Evolutionary conservation across 2,329 filamentous ascomycete genomes (phyloP).

Genomic region (Fusarium napiforme): DNA sequence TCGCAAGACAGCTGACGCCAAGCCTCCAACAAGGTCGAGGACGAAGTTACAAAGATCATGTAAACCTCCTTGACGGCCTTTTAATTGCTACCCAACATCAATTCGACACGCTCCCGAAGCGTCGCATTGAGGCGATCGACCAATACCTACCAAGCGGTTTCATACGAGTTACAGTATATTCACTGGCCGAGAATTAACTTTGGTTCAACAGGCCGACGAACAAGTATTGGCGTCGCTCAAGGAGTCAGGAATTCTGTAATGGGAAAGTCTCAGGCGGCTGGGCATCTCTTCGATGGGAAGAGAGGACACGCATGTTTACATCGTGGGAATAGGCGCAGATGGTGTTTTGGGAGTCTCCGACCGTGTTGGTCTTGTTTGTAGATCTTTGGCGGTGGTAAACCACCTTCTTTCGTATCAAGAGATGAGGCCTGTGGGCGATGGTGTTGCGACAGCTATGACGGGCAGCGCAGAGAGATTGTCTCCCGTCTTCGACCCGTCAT

Average conservation of each 20-base stretch:
- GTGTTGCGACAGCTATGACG: conserved; percentile 18
- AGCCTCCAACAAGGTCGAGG: conserved; percentile 74
- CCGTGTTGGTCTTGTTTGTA: conserved; percentile 49
- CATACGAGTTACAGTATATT: conserved; percentile 15
- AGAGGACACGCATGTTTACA: conserved; percentile 47
- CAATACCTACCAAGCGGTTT: conserved; percentile 4
- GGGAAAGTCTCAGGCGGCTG: conserved; percentile 45
- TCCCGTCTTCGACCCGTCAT: background rate
- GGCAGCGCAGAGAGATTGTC: conserved; percentile 8
- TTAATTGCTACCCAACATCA: conserved; percentile 34
- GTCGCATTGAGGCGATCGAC: conserved; percentile 34
- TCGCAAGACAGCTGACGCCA: conserved; percentile 47
- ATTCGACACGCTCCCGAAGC: conserved; percentile 30
- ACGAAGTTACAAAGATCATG: conserved; percentile 92
- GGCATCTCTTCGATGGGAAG: conserved; percentile 50
- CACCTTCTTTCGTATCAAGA: conserved; percentile 57
- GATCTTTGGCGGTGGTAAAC: conserved; percentile 60
- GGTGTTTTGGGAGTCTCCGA: conserved; percentile 49
- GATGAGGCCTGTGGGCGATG: conserved; percentile 41
- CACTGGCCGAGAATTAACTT: conserved; percentile 45
- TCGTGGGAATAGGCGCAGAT: conserved; percentile 43
- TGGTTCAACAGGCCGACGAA: conserved; percentile 44
- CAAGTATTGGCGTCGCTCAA: conserved; percentile 45
- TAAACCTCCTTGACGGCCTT: conserved; percentile 55
- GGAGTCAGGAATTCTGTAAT: conserved; percentile 46